These are phyloP conservation scores for Tolypocladium nubicola DNA, from an alignment of 2,329 filamentous ascomycete genomes.

Conservation along the genomic window DNA sequence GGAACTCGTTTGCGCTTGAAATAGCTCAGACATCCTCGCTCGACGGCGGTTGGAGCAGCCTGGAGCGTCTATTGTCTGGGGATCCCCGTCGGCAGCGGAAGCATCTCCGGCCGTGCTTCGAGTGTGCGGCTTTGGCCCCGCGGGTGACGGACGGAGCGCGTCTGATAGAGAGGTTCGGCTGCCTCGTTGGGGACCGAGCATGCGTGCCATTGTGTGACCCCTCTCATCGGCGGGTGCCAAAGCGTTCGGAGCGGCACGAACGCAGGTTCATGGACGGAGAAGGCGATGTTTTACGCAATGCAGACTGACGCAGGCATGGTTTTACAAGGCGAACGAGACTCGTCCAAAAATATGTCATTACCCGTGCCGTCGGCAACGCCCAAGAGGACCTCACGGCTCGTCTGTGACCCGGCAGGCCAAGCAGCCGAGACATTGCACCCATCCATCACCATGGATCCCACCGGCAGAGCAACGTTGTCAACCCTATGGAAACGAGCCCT, in stretches of 20 bases:
- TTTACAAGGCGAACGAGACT: not conserved
- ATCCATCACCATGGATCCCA: not conserved
- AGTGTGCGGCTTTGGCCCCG: not conserved
- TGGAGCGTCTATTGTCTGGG: not conserved
- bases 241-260: not conserved
- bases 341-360: not conserved
- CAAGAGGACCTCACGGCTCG: not conserved
- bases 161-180: not conserved
- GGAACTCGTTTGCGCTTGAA: not conserved
- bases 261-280: not conserved
- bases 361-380: not conserved
- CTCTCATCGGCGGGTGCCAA: not conserved
- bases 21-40: not conserved
- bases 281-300: not conserved
- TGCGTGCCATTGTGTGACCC: not conserved
- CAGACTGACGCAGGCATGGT: not conserved
- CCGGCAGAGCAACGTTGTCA: not conserved
- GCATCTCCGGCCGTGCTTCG: not conserved
- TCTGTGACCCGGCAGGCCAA: not conserved
- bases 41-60: not conserved
- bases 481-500: slow-evolving; percentile 3
- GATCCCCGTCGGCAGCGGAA: not conserved
- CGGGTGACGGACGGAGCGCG: not conserved
- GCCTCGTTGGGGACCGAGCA: not conserved
- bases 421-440: not conserved